Evolutionary conservation across 768 basidiomycete genomes (phyloP), one percentile per base, ranked within the genome.

Genomic region (Termitomyces sp.): DNA sequence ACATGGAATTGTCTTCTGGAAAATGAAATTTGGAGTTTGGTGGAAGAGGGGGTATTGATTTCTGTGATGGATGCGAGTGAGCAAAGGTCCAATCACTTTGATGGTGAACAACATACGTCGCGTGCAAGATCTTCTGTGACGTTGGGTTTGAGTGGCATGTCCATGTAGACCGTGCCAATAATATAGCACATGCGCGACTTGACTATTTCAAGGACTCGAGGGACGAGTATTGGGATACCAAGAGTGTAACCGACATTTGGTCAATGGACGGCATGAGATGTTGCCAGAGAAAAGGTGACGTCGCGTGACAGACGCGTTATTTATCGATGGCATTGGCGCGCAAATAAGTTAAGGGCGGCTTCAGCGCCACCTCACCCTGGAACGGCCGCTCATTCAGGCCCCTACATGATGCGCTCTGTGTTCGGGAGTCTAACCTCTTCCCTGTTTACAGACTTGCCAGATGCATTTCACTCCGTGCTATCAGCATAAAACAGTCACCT

Each of bases 121-220:
- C 90, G 80, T 22, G 87, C 93, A 60, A 98, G 82, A 60, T 99
- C 97, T 63, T 93, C 89, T 58, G 98, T 79, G n/a, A 99, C 90
- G 65, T 98, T 98, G 0, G 96, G 96, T 66, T 99, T 99, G 50
- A 98, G 77, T 9, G 94, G 92, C 97, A 99, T 99, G 57, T 99
- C 94, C 85, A 98, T 88, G 69, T 98, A 99, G 5, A 98, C 86
- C 0, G 97, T 99, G 3, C 97, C 97, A 52, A 97, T 75, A 58
- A 98, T 81, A 69, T 88, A 98, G 69, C 93, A 97, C 53, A 96
- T 74, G 63, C 88, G 76, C 1, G 88, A 87, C 62, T 92, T 90
- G 45, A 84, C 74, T 8, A 98, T 86, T 55, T 98, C 96, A 4
- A 97, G 82, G 2, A 96, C 89, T 30, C 91, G 79, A 6, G 84